These are phyloP conservation scores for Calonectria crousiana DNA, from an alignment of 2,329 filamentous ascomycete genomes.

Conservation along the genomic window DNA sequence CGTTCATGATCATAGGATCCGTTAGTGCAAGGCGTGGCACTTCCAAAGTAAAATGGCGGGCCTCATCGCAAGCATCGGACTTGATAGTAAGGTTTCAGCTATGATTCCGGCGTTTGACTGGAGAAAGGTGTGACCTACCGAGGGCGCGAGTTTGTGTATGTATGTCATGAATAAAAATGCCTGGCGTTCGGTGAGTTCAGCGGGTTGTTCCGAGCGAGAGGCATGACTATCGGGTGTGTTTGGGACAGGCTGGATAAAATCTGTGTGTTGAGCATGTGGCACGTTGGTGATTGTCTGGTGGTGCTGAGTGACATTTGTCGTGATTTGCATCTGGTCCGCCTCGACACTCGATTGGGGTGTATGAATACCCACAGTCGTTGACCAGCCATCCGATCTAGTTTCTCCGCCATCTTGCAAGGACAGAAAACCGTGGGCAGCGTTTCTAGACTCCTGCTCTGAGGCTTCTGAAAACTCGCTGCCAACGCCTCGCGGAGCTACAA, in stretches of 20 bases:
- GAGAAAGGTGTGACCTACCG: conserved; percentile 1
- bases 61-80: conserved; percentile 36
- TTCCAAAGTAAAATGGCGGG: conserved; percentile 56
- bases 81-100: not conserved
- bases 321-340: not conserved
- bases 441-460: not conserved
- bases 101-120: not conserved
- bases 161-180: conserved; percentile 22
- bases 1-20: conserved; percentile 60
- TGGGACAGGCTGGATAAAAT: not conserved
- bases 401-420: not conserved
- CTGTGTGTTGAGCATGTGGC: not conserved
- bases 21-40: conserved; percentile 60
- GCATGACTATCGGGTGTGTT: not conserved
- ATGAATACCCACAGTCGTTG: not conserved
- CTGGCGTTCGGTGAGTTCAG: conserved; percentile 13
- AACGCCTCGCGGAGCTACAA: conserved; percentile 9
- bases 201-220: not conserved
- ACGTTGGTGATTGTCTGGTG: not conserved
- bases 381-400: not conserved
- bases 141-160: conserved; percentile 19
- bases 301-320: not conserved
- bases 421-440: no score
- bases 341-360: not conserved
- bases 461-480: conserved; percentile 10